Base-by-base conservation (phyloP, 1,139 yeast species). In the Diutina pseudorugosa region DNA sequence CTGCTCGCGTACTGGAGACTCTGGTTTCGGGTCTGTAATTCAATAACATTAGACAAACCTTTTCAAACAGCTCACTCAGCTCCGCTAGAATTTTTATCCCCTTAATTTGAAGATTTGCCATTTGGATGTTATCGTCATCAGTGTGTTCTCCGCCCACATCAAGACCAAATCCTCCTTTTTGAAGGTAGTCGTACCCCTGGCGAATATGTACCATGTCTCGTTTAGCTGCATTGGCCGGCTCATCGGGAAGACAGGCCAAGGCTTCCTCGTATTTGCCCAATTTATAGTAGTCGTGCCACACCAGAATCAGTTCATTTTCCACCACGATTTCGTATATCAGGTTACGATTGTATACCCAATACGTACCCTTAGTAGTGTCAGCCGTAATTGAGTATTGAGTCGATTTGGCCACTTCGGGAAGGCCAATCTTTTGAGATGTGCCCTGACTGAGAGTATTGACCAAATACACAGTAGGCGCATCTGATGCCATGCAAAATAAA, bases 241-340 rank as follows among this genome's bases (percentile, higher is more conserved):
- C 53, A 9, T 56, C 56, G 7, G 56, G 59, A 7, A 82, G 61
- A 16, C 80, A 67, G 2, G 67, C 60, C 50, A 90, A 68, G 0
- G 98, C 97, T 52, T 81, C 81, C 18, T 83, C 86, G 64, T 75
- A 91, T 54, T 79, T 73, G 1, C 80, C 77, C 61, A 79, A 73
- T 47, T 77, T 79, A 54, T 85, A 73, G 62, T 87, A 75, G 6
- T 84, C 75, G 56, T 77, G 78, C 96, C 97, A 89, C 3, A 90
- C 83, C 23, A 87, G 84, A 5, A 76, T 70, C 6, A 82, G 73
- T 63, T 93, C 98, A 58, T 85, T 77, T 36, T 74, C 76, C 9
- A 87, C 71, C 3, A 87, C 74, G 9, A 94, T 67, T 62, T 94
- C 96, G 60, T 75, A 83, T 11, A 88, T 76, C 50, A 59, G 55